Evolutionary conservation across 495 filamentous ascomycete species (phyloP), one percentile per base, ranked within the genome.

Genomic region (Daldinia decipiens): DNA sequence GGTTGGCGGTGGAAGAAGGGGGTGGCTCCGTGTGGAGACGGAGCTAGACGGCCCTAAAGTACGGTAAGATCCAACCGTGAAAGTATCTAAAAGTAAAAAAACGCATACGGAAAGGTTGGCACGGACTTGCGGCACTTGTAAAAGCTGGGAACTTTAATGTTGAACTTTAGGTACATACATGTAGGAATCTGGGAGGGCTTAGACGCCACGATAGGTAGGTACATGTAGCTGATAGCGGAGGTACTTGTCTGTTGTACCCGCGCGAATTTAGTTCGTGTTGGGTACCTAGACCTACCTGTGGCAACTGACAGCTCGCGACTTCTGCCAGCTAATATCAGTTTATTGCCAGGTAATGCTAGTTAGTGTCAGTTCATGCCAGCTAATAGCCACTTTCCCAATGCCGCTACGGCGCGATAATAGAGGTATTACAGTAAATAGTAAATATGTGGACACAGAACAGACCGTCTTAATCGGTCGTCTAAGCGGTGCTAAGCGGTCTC

Each of bases 161-260:
- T 47, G 2, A 47, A 36, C 26, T 27, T 5, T 27, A 27, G n/a
- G n/a, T n/a, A n/a, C n/a, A n/a, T n/a, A n/a, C n/a, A n/a, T n/a
- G n/a, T n/a, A n/a, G 4, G 26, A 27, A 1, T 36, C 12, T 36
- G 34, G 34, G 17, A 47, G 39, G 24, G 21, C n/a, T 32, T 26
- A 45, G 59, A 66, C 68, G 63, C 68, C 63, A 67, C 68, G 63
- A 71, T n/a, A n/a, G n/a, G n/a, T n/a, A n/a, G n/a, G n/a, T n/a
- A n/a, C n/a, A n/a, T n/a, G n/a, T n/a, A n/a, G n/a, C n/a, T n/a
- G n/a, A n/a, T 71, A 67, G 68, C 50, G 52, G 34, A 58, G 45
- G 31, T 39, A 39, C 17, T 32, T 32, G 6, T 8, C 15, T 21
- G n/a, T 8, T 40, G 39, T 40, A 40, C 39, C 39, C 39, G 39